Evolutionary conservation across 2,329 filamentous ascomycete species (phyloP).

Genomic region (Ophidiomyces ophidiicola): DNA sequence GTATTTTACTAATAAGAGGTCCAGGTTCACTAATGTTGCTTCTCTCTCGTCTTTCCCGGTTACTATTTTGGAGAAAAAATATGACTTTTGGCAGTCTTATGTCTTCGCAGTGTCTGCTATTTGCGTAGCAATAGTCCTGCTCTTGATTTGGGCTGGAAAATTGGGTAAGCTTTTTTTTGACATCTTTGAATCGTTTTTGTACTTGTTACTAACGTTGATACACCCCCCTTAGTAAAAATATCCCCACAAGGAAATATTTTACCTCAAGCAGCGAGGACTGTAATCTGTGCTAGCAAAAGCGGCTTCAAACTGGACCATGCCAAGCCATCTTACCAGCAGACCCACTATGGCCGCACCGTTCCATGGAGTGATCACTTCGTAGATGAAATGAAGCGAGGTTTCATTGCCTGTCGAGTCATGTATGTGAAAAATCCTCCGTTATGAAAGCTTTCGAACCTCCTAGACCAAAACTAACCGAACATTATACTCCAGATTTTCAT

Average conservation of each 20-base stretch:
- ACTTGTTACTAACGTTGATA: not conserved
- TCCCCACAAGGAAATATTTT: conserved; percentile 13
- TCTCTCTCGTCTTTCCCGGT: conserved; percentile 49
- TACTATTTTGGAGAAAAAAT: conserved; percentile 48
- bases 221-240: conserved; percentile 3
- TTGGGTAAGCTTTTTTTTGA: conserved; percentile 8
- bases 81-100: conserved; percentile 51
- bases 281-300: conserved; percentile 6
- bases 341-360: conserved; percentile 44
- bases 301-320: conserved; percentile 13
- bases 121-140: conserved; percentile 11
- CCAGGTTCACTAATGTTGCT: conserved; percentile 52
- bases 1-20: not conserved
- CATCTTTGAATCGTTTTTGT: not conserved
- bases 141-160: conserved; percentile 8
- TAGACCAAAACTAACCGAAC: not conserved
- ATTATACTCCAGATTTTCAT: conserved; percentile 23
- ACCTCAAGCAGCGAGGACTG: conserved; percentile 9
- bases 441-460: not conserved
- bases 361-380: conserved; percentile 13
- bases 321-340: conserved; percentile 42
- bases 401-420: conserved; percentile 14
- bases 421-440: no score
- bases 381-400: conserved; percentile 12
- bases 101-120: conserved; percentile 28